Evolutionary conservation across 257 asterid species (phyloP).

Genomic region (Solanum paucissectum): DNA sequence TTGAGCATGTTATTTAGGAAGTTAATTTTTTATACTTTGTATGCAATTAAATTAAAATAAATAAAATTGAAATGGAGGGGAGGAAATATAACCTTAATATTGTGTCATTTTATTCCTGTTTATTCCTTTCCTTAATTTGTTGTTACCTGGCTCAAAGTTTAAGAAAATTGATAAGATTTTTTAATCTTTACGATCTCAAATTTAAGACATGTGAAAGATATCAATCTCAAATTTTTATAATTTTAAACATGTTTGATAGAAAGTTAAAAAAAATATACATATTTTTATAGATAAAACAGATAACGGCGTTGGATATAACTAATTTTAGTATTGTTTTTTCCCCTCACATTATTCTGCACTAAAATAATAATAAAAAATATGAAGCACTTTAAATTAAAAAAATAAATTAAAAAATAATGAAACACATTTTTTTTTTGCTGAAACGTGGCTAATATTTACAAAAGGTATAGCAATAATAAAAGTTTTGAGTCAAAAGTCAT

Average conservation of each 20-base stretch:
- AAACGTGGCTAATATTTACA: neutral
- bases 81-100: neutral
- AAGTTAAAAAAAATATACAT: too few species aligned
- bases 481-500: neutral
- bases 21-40: too few species aligned
- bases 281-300: neutral
- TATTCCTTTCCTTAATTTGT: neutral
- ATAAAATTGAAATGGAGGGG: neutral
- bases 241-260: too few species aligned
- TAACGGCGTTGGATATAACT: neutral
- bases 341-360: neutral
- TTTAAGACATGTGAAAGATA: too few species aligned
- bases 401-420: neutral
- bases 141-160: too few species aligned
- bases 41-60: too few species aligned
- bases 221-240: too few species aligned
- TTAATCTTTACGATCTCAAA: too few species aligned
- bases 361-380: neutral
- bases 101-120: neutral
- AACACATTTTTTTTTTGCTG: neutral
- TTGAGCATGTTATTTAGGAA: neutral
- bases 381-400: neutral
- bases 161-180: too few species aligned
- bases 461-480: neutral
- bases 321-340: neutral